Evolutionary conservation across 1,139 yeast genomes (phyloP), one percentile per base, ranked within the genome.

Genomic region (Blastobotrys raffinosifermentans): DNA sequence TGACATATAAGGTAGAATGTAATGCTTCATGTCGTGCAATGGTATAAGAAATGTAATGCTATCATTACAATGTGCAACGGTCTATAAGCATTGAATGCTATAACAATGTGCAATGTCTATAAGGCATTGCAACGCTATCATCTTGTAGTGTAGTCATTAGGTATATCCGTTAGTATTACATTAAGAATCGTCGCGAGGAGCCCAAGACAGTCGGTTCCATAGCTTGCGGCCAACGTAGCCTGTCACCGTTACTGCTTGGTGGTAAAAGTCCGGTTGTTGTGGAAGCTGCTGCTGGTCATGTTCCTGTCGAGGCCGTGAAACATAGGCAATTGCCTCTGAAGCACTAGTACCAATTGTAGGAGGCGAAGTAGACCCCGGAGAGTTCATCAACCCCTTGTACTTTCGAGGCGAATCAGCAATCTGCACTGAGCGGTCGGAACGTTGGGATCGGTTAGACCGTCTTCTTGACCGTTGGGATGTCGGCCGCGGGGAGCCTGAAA

Each of bases 171-270:
- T n/a, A n/a, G n/a, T n/a, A 27, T 20, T 33, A 40, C 32, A 40
- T 35, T 29, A 43, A 35, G 9, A 39, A 47, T 53, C 53, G n/a
- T n/a, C n/a, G n/a, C n/a, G n/a, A n/a, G n/a, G n/a, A n/a, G n/a
- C n/a, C n/a, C n/a, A n/a, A n/a, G n/a, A 27, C 18, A 48, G 39
- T 17, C 36, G 37, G 39, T 40, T 47, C 39, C 50, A 36, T 7
- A 50, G 35, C 33, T 41, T 43, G 53, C 53, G 48, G 7, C 54
- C 54, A 40, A 50, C 35, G 35, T 50, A 50, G 2, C 54, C 54
- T 4, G 53, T 45, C 3, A 50, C 53, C 7, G 49, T 43, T 17
- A 40, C 47, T 9, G 46, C 50, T 29, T 50, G 54, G 25, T 50
- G 50, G 39, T 48, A 49, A 20, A 50, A 41, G 29, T 48, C 51